These are phyloP conservation scores for Arxiozyma telluris DNA, from an alignment of 1,139 yeast species.

Conservation along the genomic window DNA sequence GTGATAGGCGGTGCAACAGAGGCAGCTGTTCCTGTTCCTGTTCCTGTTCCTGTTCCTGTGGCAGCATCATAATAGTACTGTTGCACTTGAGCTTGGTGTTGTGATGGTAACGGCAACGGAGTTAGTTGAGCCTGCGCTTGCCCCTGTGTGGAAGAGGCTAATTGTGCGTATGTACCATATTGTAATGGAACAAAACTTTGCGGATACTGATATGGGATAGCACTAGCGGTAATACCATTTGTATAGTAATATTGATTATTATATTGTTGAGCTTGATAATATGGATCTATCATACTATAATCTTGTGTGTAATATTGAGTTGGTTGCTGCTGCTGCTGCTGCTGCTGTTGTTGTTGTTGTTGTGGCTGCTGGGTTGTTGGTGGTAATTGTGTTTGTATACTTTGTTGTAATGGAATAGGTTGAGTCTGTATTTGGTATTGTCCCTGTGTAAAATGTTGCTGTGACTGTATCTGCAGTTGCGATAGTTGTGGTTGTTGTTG, in stretches of 20 bases:
- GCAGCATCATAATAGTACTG: background rate
- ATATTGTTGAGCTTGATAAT: background rate
- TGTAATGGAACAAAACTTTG: background rate
- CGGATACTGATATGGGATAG: background rate
- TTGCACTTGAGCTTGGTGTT: background rate
- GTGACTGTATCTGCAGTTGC: too few relatives aligned
- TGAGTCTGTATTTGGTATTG: background rate
- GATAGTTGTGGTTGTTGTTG: background rate
- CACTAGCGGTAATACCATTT: background rate
- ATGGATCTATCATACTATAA: background rate
- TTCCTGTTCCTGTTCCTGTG: background rate
- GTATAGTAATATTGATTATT: background rate
- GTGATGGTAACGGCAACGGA: background rate
- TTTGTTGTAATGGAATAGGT: background rate
- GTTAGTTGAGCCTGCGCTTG: background rate
- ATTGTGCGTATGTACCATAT: background rate
- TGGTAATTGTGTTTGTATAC: conserved; percentile 6
- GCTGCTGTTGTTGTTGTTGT: conserved; percentile 7
- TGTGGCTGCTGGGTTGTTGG: conserved; percentile 10
- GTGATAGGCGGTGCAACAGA: background rate
- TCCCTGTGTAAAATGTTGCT: background rate
- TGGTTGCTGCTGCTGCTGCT: conserved; percentile 7
- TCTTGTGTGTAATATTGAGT: conserved; percentile 6
- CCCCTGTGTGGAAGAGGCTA: background rate
- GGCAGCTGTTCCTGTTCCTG: too few relatives aligned